Evolutionary conservation across 2,329 filamentous ascomycete species (phyloP).

Genomic region (Hymenoscyphus repandus): DNA sequence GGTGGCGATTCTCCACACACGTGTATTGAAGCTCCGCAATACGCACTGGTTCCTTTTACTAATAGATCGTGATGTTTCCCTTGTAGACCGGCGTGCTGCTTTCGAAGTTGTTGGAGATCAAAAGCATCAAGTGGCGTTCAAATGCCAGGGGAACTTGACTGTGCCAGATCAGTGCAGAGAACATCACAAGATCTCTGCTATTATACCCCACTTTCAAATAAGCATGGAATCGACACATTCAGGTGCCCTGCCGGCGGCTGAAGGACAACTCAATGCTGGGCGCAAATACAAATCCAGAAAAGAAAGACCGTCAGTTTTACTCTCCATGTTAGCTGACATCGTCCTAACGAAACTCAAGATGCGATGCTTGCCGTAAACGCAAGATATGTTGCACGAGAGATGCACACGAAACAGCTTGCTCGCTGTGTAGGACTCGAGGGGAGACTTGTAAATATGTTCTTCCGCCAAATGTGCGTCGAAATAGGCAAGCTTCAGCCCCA

Average conservation of each 20-base stretch:
- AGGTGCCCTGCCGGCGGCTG: background rate
- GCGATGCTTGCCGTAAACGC: constrained; percentile 26
- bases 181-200: background rate
- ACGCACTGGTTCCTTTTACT: background rate
- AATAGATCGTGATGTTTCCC: too few species aligned
- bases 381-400: constrained; percentile 28
- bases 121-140: too few species aligned
- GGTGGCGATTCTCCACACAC: background rate
- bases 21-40: background rate
- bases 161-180: background rate
- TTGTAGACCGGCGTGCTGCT: too few species aligned
- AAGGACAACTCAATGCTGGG: constrained; percentile 19
- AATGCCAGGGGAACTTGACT: too few species aligned
- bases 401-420: constrained; percentile 22
- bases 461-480: constrained; percentile 21
- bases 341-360: constrained; percentile 14
- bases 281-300: constrained; percentile 27
- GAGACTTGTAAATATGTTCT: constrained; percentile 25
- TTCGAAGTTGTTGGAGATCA: too few species aligned
- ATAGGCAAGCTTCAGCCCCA: constrained; percentile 10
- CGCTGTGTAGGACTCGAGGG: constrained; percentile 22
- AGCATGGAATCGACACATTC: background rate
- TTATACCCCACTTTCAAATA: background rate
- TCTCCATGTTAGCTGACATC: background rate
- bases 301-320: constrained; percentile 21